A percentile compares a stretch with the other conserved stretches of the same genome.
Evolutionary conservation across 164 flowering plant species (phyloP).

Genomic region (Tetracentron sinense): DNA sequence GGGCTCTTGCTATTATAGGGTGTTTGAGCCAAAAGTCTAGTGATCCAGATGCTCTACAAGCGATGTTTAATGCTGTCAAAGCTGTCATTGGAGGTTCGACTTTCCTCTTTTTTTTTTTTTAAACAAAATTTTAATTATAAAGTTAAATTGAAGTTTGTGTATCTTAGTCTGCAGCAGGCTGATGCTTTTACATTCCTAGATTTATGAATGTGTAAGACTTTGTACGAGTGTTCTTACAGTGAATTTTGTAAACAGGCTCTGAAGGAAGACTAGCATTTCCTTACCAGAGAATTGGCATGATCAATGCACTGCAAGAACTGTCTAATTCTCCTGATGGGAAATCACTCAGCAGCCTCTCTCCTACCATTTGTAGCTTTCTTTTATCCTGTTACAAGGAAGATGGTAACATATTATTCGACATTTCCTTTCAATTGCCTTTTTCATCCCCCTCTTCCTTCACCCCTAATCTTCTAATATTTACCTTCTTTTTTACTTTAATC

Average conservation of each 20-base stretch:
- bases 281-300: conserved; percentile 89
- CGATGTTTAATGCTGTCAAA: conserved; percentile 70
- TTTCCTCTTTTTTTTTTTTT: background rate
- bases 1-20: conserved; percentile 58
- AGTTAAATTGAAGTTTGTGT: no score
- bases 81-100: conserved; percentile 82
- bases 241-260: conserved; percentile 54
- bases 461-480: no score
- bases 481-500: no score
- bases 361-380: conserved; percentile 55
- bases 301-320: conserved; percentile 73
- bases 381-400: conserved; percentile 81
- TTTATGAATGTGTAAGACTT: background rate
- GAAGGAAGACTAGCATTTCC: conserved; percentile 94
- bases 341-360: conserved; percentile 44
- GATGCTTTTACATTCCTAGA: no score
- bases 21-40: conserved; percentile 83
- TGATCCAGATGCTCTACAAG: conserved; percentile 79
- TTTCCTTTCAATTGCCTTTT: background rate
- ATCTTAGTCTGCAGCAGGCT: no score
- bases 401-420: conserved; percentile 37
- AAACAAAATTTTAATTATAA: background rate
- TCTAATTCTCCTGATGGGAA: conserved; percentile 80
- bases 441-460: background rate
- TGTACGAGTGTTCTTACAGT: background rate